Conservation (phyloP, 306 rosid genomes). For the Vigna reflexopilosa region DNA sequence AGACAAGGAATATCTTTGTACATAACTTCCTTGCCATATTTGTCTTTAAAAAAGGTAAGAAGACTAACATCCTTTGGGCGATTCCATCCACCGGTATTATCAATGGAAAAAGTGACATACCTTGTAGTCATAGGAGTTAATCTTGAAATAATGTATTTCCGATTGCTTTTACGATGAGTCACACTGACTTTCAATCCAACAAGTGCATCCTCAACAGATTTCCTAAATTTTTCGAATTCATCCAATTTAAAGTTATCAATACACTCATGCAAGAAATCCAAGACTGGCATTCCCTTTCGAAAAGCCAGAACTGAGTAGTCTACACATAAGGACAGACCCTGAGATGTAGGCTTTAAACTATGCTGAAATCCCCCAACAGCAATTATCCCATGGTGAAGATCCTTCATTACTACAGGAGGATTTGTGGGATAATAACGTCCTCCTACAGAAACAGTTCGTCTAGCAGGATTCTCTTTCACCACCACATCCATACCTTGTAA, state of each 20-base stretch:
- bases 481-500: conserved; percentile 82
- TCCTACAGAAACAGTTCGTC: conserved; percentile 63
- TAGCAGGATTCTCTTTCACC: conserved; percentile 72
- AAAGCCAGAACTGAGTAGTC: conserved; percentile 83
- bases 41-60: conserved; percentile 62
- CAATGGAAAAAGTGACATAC: conserved; percentile 54
- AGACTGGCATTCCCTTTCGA: conserved; percentile 58
- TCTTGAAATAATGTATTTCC: conserved; percentile 55
- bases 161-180: conserved; percentile 69
- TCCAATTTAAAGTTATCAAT: conserved; percentile 48
- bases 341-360: conserved; percentile 66
- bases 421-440: conserved; percentile 60
- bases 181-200: conserved; percentile 66
- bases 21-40: conserved; percentile 56
- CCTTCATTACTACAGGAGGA: conserved; percentile 45
- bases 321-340: conserved; percentile 69
- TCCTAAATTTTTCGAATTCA: conserved; percentile 50
- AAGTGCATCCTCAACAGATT: conserved; percentile 47
- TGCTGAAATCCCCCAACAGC: conserved; percentile 69
- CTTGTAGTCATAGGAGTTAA: conserved; percentile 51
- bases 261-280: conserved; percentile 59
- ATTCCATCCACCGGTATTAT: conserved; percentile 48
- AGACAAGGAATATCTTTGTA: conserved; percentile 72
- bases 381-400: conserved; percentile 59
- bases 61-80: conserved; percentile 49